Evolutionary conservation across 345 rosid genomes (phyloP), one percentile per base, ranked within the genome.

Genomic region (Clarkia xantiana): DNA sequence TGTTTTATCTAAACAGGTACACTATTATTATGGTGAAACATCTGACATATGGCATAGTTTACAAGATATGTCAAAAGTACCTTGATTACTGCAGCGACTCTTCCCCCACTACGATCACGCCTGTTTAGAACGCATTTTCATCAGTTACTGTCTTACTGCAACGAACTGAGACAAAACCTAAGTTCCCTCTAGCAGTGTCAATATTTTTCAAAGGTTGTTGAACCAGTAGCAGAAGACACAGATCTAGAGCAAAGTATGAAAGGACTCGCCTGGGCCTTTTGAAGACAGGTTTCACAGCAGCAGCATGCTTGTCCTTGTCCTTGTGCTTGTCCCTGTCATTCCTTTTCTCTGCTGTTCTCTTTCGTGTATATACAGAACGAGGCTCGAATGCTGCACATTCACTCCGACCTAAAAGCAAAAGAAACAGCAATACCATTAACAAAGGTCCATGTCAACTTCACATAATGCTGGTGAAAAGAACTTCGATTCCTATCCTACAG

Each of bases 361-460:
- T 67, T 61, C 73, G 46, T 16, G 59, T 44, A 67, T 71, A 71
- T 58, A 75, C 68, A 0, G 80, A 59, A 52, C 47, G n/a, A 14
- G 72, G 76, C 73, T 63, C 75, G 10, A 38, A 38, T 44, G 42
- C 14, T 41, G 41, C 57, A 57, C 22, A 18, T 43, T 54, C 47
- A 54, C 14, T 47, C 15, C 29, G 39, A 48, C 14, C 52, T 23
- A 6, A 34, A 48, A 5, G 25, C 1, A 9, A 47, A 18, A 47
- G 34, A 45, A 14, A 18, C 49, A 46, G 11, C 11, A 14, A 11
- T 10, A 47, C 2, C 50, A 47, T 20, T 16, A 19, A 11, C 14
- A 47, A 47, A n/a, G n/a, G n/a, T n/a, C n/a, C n/a, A n/a, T n/a
- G n/a, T n/a, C n/a, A n/a, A n/a, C n/a, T n/a, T n/a, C n/a, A n/a